phyloP scores from a whole-genome alignment of 805 yeast genomes.

The Schwanniomyces yamadae region DNA sequence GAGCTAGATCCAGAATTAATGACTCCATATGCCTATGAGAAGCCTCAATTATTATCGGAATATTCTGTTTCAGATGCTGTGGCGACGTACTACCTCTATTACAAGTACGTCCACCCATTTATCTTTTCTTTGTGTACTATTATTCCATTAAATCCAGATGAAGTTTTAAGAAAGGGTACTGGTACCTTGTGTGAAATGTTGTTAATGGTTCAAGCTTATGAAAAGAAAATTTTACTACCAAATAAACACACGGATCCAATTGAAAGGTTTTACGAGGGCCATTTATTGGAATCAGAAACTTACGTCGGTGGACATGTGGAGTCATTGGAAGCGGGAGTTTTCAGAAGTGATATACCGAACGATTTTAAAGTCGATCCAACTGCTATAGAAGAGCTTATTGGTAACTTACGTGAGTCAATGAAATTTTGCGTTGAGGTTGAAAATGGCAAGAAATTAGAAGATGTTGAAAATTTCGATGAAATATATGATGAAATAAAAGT shows the following conservation, averaged over 20 bases:
- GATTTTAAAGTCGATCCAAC: slow-evolving; percentile 78
- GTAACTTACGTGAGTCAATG: slow-evolving; percentile 72
- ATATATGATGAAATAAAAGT: slow-evolving; percentile 57
- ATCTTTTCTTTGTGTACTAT: slow-evolving; percentile 93
- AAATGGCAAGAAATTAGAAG: slow-evolving; percentile 66
- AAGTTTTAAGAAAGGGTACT: slow-evolving; percentile 92
- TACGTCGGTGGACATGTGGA: slow-evolving; percentile 99
- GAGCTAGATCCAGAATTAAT: slow-evolving; percentile 96
- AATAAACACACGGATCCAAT: slow-evolving; percentile 91
- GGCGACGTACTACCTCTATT: slow-evolving; percentile 93
- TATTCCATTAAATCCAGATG: slow-evolving; percentile 95
- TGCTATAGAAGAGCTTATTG: slow-evolving; percentile 76
- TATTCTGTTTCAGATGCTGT: slow-evolving; percentile 99
- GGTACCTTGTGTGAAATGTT: slow-evolving; percentile 99
- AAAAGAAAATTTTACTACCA: slow-evolving; percentile 74
- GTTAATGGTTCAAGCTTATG: slow-evolving; percentile 92
- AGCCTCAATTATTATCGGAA: slow-evolving; percentile 90
- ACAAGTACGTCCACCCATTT: slow-evolving; percentile 96
- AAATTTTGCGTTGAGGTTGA: slow-evolving; percentile 84
- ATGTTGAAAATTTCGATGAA: slow-evolving; percentile 78
- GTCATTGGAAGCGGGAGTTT: slow-evolving; percentile 96
- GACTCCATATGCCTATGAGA: slow-evolving; percentile 96
- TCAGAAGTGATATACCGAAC: slow-evolving; percentile 79
- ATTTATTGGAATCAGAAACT: slow-evolving; percentile 89
- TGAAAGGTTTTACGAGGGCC: slow-evolving; percentile 95